phyloP scores from a whole-genome alignment of 2,329 filamentous ascomycete species.

The Beauveria bassiana region DNA sequence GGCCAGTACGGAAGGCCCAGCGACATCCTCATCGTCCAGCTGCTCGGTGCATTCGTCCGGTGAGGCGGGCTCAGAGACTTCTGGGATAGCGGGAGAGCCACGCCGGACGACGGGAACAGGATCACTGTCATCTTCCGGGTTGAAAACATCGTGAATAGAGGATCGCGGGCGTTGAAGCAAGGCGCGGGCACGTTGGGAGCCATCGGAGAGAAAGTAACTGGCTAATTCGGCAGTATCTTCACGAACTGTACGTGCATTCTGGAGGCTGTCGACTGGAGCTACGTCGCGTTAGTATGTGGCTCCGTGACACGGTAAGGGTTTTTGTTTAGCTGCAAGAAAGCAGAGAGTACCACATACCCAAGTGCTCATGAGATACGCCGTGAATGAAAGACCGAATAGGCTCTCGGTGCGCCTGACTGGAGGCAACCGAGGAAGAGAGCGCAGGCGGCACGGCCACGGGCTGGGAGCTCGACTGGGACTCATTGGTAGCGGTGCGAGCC shows the following conservation, averaged over 20 bases:
- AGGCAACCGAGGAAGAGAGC: constrained; percentile 33
- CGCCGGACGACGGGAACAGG: constrained; percentile 19
- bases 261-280: constrained; percentile 57
- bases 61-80: constrained; percentile 52
- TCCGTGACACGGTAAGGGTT: background rate
- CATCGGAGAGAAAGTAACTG: constrained; percentile 67
- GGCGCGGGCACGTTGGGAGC: constrained; percentile 36
- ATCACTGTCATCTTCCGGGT: constrained; percentile 17
- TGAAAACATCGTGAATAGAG: constrained; percentile 22
- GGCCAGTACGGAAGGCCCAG: constrained; percentile 36
- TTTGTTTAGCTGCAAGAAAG: background rate
- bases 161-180: constrained; percentile 35
- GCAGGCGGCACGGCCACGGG: constrained; percentile 15
- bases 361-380: constrained; percentile 51
- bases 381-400: constrained; percentile 67
- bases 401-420: constrained; percentile 42
- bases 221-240: constrained; percentile 84
- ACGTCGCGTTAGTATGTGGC: constrained; percentile 1
- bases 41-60: constrained; percentile 27
- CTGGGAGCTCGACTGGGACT: constrained; percentile 15
- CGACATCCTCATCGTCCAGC: constrained; percentile 15
- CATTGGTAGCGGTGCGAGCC: constrained; percentile 15
- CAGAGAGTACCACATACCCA: constrained; percentile 38
- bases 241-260: constrained; percentile 71
- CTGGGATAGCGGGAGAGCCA: constrained; percentile 46